A percentile compares a stretch with the other conserved stretches of the same genome.
phyloP scores from a whole-genome alignment of 202 grass and related monocot species.

The Panicum virgatum region DNA sequence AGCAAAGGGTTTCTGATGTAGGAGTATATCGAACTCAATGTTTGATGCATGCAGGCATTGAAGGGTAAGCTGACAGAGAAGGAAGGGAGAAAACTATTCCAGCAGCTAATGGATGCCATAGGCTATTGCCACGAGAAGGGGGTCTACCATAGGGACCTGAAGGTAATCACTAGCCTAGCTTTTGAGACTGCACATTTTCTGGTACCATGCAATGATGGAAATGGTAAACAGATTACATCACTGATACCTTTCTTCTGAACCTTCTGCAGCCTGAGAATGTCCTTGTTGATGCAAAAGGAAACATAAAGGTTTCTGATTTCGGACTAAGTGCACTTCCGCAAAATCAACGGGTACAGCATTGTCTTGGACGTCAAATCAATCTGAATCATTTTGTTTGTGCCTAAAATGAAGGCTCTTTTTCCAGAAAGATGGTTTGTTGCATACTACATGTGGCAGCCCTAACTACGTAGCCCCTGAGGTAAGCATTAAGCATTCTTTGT shows the following conservation, averaged over 20 bases:
- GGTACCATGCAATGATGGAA: neutral
- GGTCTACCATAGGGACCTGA: slow-evolving; percentile 91
- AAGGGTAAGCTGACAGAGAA: slow-evolving; percentile 78
- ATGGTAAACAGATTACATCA: slow-evolving; percentile 8
- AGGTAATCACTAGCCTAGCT: slow-evolving; percentile 43
- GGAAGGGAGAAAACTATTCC: slow-evolving; percentile 76
- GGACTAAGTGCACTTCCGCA: slow-evolving; percentile 81
- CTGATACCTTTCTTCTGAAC: slow-evolving; percentile 32
- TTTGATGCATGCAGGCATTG: slow-evolving; percentile 44
- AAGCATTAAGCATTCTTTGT: slow-evolving; percentile 5
- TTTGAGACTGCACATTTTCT: neutral
- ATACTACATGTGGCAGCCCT: slow-evolving; percentile 93
- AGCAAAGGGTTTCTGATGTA: neutral
- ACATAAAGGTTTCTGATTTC: slow-evolving; percentile 97
- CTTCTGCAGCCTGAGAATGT: slow-evolving; percentile 84
- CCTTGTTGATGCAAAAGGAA: slow-evolving; percentile 91
- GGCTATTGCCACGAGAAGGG: slow-evolving; percentile 93
- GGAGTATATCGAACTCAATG: neutral
- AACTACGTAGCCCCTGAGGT: slow-evolving; percentile 97
- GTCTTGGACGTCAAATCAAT: slow-evolving; percentile 19
- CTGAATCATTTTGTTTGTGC: slow-evolving; percentile 13
- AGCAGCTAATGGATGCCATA: slow-evolving; percentile 91
- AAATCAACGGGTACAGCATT: slow-evolving; percentile 63
- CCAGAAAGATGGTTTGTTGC: slow-evolving; percentile 90
- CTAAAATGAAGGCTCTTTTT: slow-evolving; percentile 30